Percentiles rank a stretch among this genome's conserved stretches.
Evolutionary conservation across 768 basidiomycete genomes (phyloP).

Genomic region (Amanita muscaria): DNA sequence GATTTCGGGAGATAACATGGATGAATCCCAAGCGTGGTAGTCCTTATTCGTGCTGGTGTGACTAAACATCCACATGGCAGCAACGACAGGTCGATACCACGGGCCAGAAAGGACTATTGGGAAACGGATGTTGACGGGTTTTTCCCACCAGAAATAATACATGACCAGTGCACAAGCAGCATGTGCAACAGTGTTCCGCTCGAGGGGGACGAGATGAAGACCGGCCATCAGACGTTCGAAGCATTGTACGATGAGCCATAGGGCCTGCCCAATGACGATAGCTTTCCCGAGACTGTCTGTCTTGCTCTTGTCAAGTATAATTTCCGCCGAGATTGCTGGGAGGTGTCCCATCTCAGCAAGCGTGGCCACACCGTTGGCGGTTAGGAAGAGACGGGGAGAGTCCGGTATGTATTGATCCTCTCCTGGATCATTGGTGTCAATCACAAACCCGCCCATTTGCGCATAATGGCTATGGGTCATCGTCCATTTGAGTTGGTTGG

Average conservation of each 20-base stretch:
- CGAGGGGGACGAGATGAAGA: conserved; percentile 13
- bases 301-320: conserved; percentile 21
- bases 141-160: conserved; percentile 15
- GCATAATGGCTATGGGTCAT: background rate
- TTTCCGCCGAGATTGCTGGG: conserved; percentile 5
- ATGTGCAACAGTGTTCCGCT: conserved; percentile 13
- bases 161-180: conserved; percentile 9
- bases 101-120: conserved; percentile 5
- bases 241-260: conserved; percentile 17
- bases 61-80: background rate
- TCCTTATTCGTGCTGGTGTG: background rate
- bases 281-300: conserved; percentile 17
- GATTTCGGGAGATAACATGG: background rate
- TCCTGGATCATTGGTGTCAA: background rate
- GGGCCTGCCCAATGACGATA: conserved; percentile 15
- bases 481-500: background rate
- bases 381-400: background rate
- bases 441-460: background rate
- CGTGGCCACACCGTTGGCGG: background rate
- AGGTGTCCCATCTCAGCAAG: background rate
- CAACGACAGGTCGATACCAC: background rate
- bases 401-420: background rate
- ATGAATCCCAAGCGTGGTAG: too few relatives aligned
- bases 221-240: conserved; percentile 3
- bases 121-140: conserved; percentile 13